Base-by-base conservation (phyloP, 2,329 filamentous ascomycete species). In the Ploettnerulaceae sp. region DNA sequence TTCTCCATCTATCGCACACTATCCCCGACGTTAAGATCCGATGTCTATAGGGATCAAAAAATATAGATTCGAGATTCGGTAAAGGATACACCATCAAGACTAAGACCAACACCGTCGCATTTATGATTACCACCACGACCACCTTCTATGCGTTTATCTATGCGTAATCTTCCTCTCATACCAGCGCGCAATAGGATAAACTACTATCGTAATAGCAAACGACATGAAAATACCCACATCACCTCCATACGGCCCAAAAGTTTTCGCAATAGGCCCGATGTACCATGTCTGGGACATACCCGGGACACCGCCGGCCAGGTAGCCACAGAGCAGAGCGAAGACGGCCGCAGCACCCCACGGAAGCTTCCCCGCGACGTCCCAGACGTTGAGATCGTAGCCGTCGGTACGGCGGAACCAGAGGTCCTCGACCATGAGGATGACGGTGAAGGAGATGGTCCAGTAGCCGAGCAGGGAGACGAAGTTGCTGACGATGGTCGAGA, bases 251-350 rank as follows among this genome's bases (percentile, higher is more conserved):
- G 42, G 49, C 4, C 61, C 58, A 28, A 63, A 62, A 33, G 58
- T 58, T 3, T 29, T 29, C 4, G 61, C 60, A 28, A 63, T 61
- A 5, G 59, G 57, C 56, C 58, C 61, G 25, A 59, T 48, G 50
- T 61, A 62, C 58, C 60, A 62, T 7, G 54, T 60, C 38, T 63
- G 61, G 1, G 48, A 22, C 60, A 63, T 63, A 4, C 61, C 61
- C 2, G 60, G 53, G 11, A 63, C 49, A 49, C 60, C 61, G 35
- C 61, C 61, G 20, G 53, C 61, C 11, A 60, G 31, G 43, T 61
- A 63, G 3, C 61, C 58, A 8, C 51, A 36, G 17, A 63, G 38
- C 4, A 63, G 46, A 12, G 60, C 51, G 14, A 56, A 11, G 3
- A 63, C 49, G 22, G 61, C 61, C n/a, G 61, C 61, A 17, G 57